Evolutionary conservation across 306 rosid genomes (phyloP), one percentile per base, ranked within the genome.

Genomic region (Lathyrus sativus): DNA sequence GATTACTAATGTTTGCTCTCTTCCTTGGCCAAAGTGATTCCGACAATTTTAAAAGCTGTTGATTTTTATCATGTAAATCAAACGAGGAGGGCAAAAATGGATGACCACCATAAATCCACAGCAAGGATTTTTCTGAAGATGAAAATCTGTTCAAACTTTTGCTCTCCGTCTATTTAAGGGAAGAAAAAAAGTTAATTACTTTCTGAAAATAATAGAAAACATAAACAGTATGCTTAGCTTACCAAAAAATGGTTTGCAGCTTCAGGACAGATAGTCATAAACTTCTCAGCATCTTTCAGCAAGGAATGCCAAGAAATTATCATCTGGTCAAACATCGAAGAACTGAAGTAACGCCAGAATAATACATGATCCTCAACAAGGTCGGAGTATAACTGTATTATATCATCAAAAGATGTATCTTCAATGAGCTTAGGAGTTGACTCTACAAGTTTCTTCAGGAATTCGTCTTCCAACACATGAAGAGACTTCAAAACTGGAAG

Each of bases 81-180:
- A 86, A 73, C 17, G 91, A 83, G 39, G 82, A 54, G 4, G 98
- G 93, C 77, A 84, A 71, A 67, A 74, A 42, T 12, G 98, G 98
- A 79, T 90, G 96, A 74, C 98, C 98, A 38, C 98, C 96, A 84
- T 90, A 80, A 70, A 74, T 63, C 98, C 98, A 93, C 15, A 93
- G 72, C 83, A 93, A 74, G 42, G 97, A 79, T 75, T 86, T 86
- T 70, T 88, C 95, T 0, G 76, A 76, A 17, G 69, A 68, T 49
- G 83, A 76, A 54, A 78, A 65, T 31, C 22, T 70, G 35, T 81
- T 72, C 68, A 84, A 76, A 4, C 72, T 85, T 69, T 66, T 33
- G 83, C 84, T 75, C 82, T 83, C 80, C 78, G 62, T 70, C 98
- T 92, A 72, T 46, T 38, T 2, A 75, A 35, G 45, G 48, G 35